A percentile compares a stretch with the other conserved stretches of the same genome.
phyloP scores from a whole-genome alignment of 2,329 filamentous ascomycete genomes.

The Lachnellula willkommii region DNA sequence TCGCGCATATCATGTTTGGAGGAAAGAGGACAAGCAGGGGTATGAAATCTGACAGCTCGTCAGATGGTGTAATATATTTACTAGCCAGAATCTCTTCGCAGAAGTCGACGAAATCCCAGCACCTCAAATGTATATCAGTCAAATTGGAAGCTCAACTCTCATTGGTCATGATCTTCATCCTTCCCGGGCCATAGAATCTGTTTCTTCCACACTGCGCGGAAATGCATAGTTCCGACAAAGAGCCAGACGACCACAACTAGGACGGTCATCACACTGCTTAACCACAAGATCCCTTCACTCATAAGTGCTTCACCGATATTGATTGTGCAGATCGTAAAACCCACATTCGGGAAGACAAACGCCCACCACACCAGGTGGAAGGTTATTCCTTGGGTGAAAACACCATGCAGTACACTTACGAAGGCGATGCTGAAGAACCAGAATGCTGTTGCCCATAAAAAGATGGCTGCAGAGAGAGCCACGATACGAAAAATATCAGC shows the following conservation, averaged over 20 bases:
- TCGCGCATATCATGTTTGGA: no score
- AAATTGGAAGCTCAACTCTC: slow-evolving; percentile 1
- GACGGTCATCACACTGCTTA: slow-evolving; percentile 35
- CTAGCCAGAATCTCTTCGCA: no score
- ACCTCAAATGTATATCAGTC: no score
- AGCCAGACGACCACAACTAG: slow-evolving; percentile 42
- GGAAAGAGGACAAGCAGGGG: no score
- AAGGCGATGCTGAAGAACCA: slow-evolving; percentile 46
- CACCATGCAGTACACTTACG: slow-evolving; percentile 32
- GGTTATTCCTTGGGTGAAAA: slow-evolving; percentile 42
- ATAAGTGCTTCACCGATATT: slow-evolving; percentile 45
- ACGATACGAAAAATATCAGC: slow-evolving; percentile 31
- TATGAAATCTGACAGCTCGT: no score
- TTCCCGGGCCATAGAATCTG: slow-evolving; percentile 34
- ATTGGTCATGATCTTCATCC: slow-evolving; percentile 31
- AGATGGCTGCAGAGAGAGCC: slow-evolving; percentile 42
- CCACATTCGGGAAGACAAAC: slow-evolving; percentile 56
- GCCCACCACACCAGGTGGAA: slow-evolving; percentile 60
- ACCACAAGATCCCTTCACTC: slow-evolving; percentile 40
- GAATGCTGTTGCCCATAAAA: slow-evolving; percentile 59
- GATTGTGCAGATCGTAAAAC: slow-evolving; percentile 53
- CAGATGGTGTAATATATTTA: no score
- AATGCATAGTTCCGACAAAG: slow-evolving; percentile 24
- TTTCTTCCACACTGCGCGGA: slow-evolving; percentile 28
- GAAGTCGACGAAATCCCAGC: no score